These are phyloP conservation scores for Nemania sp. DNA, from an alignment of 2,329 filamentous ascomycete genomes.

Conservation along the genomic window DNA sequence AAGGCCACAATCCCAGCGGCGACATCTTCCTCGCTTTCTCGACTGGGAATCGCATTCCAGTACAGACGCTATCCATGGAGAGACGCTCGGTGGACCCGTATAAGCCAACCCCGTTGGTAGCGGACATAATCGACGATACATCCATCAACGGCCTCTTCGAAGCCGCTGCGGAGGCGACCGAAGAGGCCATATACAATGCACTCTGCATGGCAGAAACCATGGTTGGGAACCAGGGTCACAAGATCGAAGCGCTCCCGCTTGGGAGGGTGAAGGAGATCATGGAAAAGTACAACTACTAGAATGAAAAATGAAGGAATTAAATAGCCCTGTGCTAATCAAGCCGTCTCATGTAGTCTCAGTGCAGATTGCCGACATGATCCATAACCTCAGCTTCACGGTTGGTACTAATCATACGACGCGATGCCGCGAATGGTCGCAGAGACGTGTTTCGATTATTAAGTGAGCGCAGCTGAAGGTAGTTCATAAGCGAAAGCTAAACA, in stretches of 20 bases:
- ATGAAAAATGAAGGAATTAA: too few species aligned
- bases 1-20: conserved; percentile 63
- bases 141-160: conserved; percentile 65
- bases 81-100: conserved; percentile 46
- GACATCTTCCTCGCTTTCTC: conserved; percentile 71
- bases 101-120: conserved; percentile 41
- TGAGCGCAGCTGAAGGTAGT: too few species aligned
- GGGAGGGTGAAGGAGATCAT: conserved; percentile 51
- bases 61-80: conserved; percentile 44
- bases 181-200: conserved; percentile 68
- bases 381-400: too few species aligned
- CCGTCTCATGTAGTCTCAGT: too few species aligned
- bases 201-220: conserved; percentile 64
- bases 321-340: too few species aligned
- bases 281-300: conserved; percentile 40
- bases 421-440: too few species aligned
- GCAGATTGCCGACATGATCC: too few species aligned
- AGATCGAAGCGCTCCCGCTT: conserved; percentile 54
- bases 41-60: conserved; percentile 57
- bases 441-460: too few species aligned
- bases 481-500: too few species aligned
- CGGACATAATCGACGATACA: conserved; percentile 58
- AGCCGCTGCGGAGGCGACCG: conserved; percentile 63
- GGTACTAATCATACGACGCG: too few species aligned
- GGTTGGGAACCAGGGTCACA: conserved; percentile 54